Evolutionary conservation across 148 eudicot genomes (phyloP), one percentile per base, ranked within the genome.

Genomic region (Diospyros kaki): DNA sequence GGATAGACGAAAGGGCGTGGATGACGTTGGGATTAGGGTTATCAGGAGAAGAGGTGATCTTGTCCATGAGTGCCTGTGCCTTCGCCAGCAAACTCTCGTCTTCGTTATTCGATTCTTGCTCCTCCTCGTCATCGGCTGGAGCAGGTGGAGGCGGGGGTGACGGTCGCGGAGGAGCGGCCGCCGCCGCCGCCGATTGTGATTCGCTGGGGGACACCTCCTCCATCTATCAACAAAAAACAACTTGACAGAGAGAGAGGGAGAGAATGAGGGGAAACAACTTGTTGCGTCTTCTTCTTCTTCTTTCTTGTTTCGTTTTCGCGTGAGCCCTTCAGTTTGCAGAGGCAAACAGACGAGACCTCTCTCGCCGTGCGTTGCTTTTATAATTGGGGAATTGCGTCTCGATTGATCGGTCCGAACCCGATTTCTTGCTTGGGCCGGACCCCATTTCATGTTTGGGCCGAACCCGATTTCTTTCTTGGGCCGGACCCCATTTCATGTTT

Each of bases 1-100:
- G 88, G 69, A 95, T 83, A 17, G 93, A 85, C 43, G 97, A 88
- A 62, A 93, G 87, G 67, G 97, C 96, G 72, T 95, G 99, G 62
- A 95, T 87, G 51, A 75, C 83, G 56, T 71, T 77, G 59, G 94
- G 86, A 71, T 81, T 95, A 89, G 96, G 96, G 89, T 95, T 95
- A 76, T 89, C 94, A 38, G 85, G 79, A 5, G 85, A 75, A 1
- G 80, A 69, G 58, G 94, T 90, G 67, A 95, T 88, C 79, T 89
- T 81, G 69, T 95, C 94, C 90, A 95, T 92, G 40, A 89, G 80
- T 44, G 80, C 77, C 77, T 90, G 92, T 10, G 89, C 93, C 65
- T 88, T 87, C 44, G 63, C 40, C 3, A 90, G 73, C 84, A 90
- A 78, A n/a, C 50, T 81, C 11, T 90, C 94, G 2, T 84, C 91